Percentiles rank a stretch among this genome's conserved stretches.
Conservation (phyloP, 768 basidiomycete species). For the Russula abietina region DNA sequence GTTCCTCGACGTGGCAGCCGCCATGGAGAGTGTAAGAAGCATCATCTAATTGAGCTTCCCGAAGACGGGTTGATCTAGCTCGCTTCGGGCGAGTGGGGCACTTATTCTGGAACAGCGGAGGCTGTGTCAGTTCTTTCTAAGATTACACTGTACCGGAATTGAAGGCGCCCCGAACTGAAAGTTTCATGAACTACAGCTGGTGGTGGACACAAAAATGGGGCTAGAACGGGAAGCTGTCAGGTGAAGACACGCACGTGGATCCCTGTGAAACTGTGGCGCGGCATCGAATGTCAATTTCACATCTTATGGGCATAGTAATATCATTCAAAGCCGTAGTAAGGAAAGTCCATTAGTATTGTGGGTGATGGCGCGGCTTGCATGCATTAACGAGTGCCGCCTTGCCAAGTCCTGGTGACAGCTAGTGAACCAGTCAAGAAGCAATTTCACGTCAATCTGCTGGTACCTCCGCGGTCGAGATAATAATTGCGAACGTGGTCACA, state of each 20-base stretch:
- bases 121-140: neutral
- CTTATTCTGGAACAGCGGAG: conserved; percentile 8
- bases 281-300: neutral
- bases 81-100: conserved; percentile 13
- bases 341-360: neutral
- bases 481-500: neutral
- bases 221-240: conserved; percentile 1
- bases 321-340: no score
- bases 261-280: neutral
- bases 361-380: neutral
- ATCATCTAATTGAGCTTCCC: conserved; percentile 12
- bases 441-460: neutral
- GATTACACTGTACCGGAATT: neutral
- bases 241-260: neutral
- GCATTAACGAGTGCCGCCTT: neutral
- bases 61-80: conserved; percentile 13
- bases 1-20: conserved; percentile 13
- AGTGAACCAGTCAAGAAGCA: neutral
- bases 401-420: neutral
- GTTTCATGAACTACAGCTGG: neutral
- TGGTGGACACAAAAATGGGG: neutral
- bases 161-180: neutral
- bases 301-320: no score
- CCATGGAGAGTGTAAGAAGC: neutral
- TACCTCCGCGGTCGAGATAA: neutral